Evolutionary conservation across 139 green algal genomes (phyloP), one percentile per base, ranked within the genome.

Genomic region (Volvox africanus): DNA sequence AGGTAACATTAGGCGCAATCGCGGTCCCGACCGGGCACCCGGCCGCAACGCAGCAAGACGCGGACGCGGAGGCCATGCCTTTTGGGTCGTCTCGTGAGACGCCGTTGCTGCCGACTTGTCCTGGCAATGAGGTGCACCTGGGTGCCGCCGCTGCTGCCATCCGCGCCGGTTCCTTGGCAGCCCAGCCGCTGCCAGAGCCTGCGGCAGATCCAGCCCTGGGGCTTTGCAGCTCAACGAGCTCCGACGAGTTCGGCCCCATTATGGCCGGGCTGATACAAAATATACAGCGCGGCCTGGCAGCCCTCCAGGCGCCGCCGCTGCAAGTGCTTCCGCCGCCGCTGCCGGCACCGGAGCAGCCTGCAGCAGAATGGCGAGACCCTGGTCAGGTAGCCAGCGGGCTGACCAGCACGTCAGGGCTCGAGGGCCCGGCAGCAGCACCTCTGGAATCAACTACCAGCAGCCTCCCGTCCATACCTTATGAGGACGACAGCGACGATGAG

Each of bases 251-350:
- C 32, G 26, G 33, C 1, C n/a, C 35, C 30, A 30, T 86, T 19
- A 91, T 91, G 87, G 24, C 87, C 14, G 76, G 61, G 14, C 33
- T 91, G 18, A 13, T 91, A 61, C 33, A 44, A 35, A 79, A 86
- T 77, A 86, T 91, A 2, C 33, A 86, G 37, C 22, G 87, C 12
- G 76, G 87, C 32, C 50, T 91, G 33, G 24, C 76, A 18, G 75
- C 33, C 5, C 55, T 91, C 55, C 61, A 44, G 19, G 55, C 32
- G 44, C 19, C 44, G 86, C 26, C 17, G 3, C 20, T 62, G 14
- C 67, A 81, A 17, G 19, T 68, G 36, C 36, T 44, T 37, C 78
- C 21, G 36, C 78, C 32, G 78, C 78, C 14, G 36, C 78, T 18
- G 78, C 36, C 13, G 32, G 17, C 37, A 50, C 78, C 50, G 35